Conservation (phyloP, 2,329 filamentous ascomycete species). For the Aureobasidium mangrovei region DNA sequence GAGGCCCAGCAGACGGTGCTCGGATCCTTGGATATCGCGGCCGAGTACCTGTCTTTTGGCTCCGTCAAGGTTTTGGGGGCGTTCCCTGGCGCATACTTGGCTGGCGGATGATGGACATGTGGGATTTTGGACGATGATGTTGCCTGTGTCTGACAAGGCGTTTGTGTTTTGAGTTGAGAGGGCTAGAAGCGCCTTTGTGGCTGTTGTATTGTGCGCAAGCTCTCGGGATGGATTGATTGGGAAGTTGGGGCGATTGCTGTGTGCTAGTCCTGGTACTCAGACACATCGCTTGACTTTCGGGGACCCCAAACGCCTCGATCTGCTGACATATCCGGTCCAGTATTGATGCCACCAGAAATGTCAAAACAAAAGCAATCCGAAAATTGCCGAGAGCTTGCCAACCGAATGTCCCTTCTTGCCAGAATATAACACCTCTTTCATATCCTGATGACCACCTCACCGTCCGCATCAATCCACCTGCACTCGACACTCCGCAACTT, state of each 20-base stretch:
- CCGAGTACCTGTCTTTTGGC: no score
- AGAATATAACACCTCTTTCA: constrained; percentile 13
- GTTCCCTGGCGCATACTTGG: neutral
- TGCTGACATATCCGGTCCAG: neutral
- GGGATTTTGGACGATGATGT: constrained; percentile 1
- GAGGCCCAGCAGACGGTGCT: neutral
- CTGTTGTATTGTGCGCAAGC: no score
- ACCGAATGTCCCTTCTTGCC: no score
- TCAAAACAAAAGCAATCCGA: neutral
- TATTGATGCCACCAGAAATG: neutral
- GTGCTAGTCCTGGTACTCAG: no score
- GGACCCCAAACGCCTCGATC: no score
- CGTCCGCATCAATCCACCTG: constrained; percentile 59
- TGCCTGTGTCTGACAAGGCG: neutral
- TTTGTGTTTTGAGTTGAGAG: neutral
- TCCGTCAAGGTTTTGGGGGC: no score
- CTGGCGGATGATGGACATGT: neutral
- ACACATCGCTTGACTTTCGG: no score
- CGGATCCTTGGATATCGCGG: neutral
- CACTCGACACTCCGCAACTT: constrained; percentile 49
- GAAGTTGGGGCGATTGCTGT: no score
- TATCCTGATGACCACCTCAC: constrained; percentile 48
- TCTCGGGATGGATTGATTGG: no score
- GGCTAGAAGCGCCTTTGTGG: no score
- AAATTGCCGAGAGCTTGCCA: neutral